A percentile compares a stretch with the other conserved stretches of the same genome.
phyloP scores from a whole-genome alignment of 1,284 basidiomycete species.

The Papiliotrema nemorosa region DNA sequence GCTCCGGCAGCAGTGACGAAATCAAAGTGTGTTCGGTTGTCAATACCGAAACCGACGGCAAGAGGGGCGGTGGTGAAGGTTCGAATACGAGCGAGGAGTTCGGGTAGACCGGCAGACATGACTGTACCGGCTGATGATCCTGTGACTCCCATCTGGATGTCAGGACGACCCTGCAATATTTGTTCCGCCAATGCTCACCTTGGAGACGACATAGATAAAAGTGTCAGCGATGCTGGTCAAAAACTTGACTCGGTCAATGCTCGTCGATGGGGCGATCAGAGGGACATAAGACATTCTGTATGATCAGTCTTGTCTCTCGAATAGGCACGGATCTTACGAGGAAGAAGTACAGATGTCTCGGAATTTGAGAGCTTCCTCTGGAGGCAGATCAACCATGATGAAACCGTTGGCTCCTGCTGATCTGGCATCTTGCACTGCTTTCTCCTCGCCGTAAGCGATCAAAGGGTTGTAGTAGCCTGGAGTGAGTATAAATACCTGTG shows the following conservation, averaged over 20 bases:
- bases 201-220: constrained; percentile 96
- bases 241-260: constrained; percentile 80
- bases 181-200: constrained; percentile 55
- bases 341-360: constrained; percentile 76
- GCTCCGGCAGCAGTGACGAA: constrained; percentile 79
- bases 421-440: constrained; percentile 80
- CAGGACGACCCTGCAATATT: background rate
- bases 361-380: constrained; percentile 91
- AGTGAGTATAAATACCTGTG: background rate
- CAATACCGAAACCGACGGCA: constrained; percentile 95
- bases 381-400: constrained; percentile 95
- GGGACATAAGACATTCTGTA: constrained; percentile 91
- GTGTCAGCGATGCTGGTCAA: constrained; percentile 89
- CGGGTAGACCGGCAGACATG: constrained; percentile 72
- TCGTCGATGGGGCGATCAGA: constrained; percentile 91
- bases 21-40: constrained; percentile 87
- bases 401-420: constrained; percentile 94
- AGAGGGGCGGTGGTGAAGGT: constrained; percentile 73
- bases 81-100: constrained; percentile 69
- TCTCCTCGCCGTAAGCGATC: constrained; percentile 90
- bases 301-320: constrained; percentile 2
- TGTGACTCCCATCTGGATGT: constrained; percentile 86
- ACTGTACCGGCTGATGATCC: constrained; percentile 75
- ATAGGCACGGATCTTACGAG: constrained; percentile 57
- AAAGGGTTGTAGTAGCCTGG: constrained; percentile 95